Percentiles rank a stretch among this genome's conserved stretches.
These are phyloP conservation scores for Claviceps fusiformis DNA, from an alignment of 2,329 filamentous ascomycete genomes.

Conservation along the genomic window DNA sequence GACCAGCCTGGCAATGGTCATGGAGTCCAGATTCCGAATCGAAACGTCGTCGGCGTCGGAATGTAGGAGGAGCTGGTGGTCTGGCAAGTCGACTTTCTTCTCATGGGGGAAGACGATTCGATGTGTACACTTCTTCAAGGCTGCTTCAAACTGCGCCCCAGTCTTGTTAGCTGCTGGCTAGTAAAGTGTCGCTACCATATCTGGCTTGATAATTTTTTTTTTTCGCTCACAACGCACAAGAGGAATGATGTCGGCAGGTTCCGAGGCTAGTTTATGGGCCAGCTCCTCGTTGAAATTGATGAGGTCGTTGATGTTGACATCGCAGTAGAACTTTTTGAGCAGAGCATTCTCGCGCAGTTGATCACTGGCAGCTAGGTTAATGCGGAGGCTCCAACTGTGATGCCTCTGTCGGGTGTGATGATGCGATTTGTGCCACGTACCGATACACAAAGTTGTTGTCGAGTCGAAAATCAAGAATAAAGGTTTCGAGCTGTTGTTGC, in stretches of 20 bases:
- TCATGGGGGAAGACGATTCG: conserved; percentile 80
- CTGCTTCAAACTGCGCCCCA: conserved; percentile 63
- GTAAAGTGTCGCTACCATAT: neutral
- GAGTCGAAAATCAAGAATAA: conserved; percentile 85
- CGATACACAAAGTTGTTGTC: conserved; percentile 93
- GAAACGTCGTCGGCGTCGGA: conserved; percentile 83
- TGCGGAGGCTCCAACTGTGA: neutral
- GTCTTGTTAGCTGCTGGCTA: neutral
- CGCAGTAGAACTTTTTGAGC: conserved; percentile 87
- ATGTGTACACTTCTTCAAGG: conserved; percentile 81
- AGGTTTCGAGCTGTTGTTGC: conserved; percentile 71
- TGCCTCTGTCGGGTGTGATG: neutral
- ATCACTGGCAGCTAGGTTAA: conserved; percentile 46
- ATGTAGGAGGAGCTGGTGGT: conserved; percentile 90
- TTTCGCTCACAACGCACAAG: conserved; percentile 42
- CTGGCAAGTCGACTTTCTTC: conserved; percentile 54
- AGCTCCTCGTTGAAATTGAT: conserved; percentile 95
- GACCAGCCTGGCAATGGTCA: conserved; percentile 87
- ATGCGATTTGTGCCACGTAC: conserved; percentile 30
- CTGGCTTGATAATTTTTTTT: neutral
- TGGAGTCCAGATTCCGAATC: conserved; percentile 85
- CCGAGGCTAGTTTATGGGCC: conserved; percentile 75
- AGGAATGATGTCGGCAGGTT: conserved; percentile 86
- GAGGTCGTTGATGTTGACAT: conserved; percentile 87
- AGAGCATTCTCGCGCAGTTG: conserved; percentile 92